A percentile compares a stretch with the other conserved stretches of the same genome.
Evolutionary conservation across 371 early-diverging fungal species (phyloP).

Genomic region (Mortierella sp.): DNA sequence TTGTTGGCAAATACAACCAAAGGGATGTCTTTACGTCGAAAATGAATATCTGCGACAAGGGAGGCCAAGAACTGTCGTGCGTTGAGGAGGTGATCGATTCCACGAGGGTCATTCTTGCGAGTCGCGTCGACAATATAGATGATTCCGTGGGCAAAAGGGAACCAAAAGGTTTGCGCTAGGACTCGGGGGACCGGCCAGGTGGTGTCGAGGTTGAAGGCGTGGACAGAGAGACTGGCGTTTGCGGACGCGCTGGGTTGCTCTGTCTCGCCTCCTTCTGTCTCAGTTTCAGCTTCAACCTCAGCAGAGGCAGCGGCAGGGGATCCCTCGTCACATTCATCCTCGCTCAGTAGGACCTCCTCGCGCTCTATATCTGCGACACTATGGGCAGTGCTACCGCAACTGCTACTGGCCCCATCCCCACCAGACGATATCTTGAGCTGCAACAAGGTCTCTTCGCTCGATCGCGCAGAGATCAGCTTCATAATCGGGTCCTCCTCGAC

Average conservation of each 20-base stretch:
- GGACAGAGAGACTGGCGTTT: slow-evolving; percentile 46
- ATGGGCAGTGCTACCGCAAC: not conserved
- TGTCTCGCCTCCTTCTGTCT: not conserved
- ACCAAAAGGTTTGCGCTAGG: slow-evolving; percentile 56
- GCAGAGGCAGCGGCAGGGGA: not conserved
- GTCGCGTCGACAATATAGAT: slow-evolving; percentile 56
- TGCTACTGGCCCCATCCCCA: not conserved
- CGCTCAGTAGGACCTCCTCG: slow-evolving; percentile 23
- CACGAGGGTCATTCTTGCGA: slow-evolving; percentile 56
- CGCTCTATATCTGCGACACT: slow-evolving; percentile 19
- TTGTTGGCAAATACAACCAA: slow-evolving; percentile 58
- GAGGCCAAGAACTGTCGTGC: slow-evolving; percentile 51
- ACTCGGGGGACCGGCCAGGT: slow-evolving; percentile 58
- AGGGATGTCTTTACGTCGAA: slow-evolving; percentile 46
- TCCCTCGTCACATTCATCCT: not conserved
- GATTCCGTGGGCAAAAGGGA: slow-evolving; percentile 55
- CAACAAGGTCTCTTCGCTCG: slow-evolving; percentile 36
- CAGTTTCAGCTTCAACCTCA: not conserved
- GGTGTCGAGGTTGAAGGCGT: slow-evolving; percentile 55
- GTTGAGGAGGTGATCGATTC: slow-evolving; percentile 49
- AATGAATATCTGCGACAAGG: slow-evolving; percentile 37
- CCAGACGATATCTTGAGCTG: slow-evolving; percentile 19
- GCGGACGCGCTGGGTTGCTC: slow-evolving; percentile 15
- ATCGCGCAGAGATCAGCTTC: slow-evolving; percentile 16
- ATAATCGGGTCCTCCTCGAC: slow-evolving; percentile 1